Evolutionary conservation across 768 basidiomycete genomes (phyloP).

Genomic region (Lactarius sp.): DNA sequence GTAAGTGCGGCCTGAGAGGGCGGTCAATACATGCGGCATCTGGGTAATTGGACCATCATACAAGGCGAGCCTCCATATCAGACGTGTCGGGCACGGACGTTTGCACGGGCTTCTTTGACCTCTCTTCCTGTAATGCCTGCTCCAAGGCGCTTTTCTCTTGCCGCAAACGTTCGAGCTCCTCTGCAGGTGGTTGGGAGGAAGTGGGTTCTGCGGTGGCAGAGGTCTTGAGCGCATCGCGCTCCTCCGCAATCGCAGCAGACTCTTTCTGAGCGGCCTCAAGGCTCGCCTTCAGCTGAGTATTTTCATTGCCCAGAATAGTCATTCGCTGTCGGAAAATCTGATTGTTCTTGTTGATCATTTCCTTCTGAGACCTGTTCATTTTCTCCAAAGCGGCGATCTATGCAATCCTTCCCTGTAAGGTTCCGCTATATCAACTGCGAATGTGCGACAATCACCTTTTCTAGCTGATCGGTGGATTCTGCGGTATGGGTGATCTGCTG

Average conservation of each 20-base stretch:
- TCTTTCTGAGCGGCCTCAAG: constrained; percentile 27
- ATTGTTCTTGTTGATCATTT: constrained; percentile 20
- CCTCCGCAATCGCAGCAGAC: constrained; percentile 27
- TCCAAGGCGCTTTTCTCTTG: constrained; percentile 38
- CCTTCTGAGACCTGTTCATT: constrained; percentile 18
- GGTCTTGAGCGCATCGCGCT: constrained; percentile 35
- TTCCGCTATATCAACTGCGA: not conserved
- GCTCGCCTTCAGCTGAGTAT: constrained; percentile 19
- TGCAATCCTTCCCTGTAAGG: not conserved
- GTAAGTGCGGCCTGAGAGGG: constrained; percentile 44
- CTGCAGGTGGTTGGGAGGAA: constrained; percentile 17
- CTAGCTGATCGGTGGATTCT: constrained; percentile 12
- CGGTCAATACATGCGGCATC: not conserved
- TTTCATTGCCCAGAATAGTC: constrained; percentile 14
- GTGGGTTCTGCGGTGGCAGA: constrained; percentile 26
- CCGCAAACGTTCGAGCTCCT: constrained; percentile 32
- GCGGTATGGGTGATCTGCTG: not conserved
- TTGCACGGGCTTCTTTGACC: constrained; percentile 25
- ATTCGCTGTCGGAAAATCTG: constrained; percentile 24
- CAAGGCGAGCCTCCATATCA: constrained; percentile 32
- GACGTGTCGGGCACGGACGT: constrained; percentile 18
- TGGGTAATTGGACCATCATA: constrained; percentile 27
- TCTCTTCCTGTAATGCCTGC: constrained; percentile 38
- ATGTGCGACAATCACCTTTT: constrained; percentile 25
- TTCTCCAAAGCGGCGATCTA: constrained; percentile 25